A percentile compares a stretch with the other conserved stretches of the same genome.
Evolutionary conservation across 2,329 filamentous ascomycete species (phyloP).

Genomic region (Gremmenia infestans): DNA sequence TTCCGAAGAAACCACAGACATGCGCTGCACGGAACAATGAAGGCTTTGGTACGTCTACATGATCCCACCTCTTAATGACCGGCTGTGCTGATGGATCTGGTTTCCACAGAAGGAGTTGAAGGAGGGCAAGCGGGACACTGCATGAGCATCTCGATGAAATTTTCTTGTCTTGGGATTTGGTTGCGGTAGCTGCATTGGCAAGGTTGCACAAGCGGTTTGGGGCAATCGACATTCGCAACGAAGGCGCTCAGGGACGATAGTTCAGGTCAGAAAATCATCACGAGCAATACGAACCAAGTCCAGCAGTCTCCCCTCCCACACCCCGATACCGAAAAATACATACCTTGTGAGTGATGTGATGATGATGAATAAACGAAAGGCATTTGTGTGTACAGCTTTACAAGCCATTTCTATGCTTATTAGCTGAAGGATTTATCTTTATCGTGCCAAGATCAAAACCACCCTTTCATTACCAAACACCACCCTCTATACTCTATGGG

Average conservation of each 20-base stretch:
- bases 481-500: slow-evolving; percentile 43
- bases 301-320: slow-evolving; percentile 2
- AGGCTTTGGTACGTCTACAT: slow-evolving; percentile 74
- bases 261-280: slow-evolving; percentile 25
- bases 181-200: slow-evolving; percentile 27
- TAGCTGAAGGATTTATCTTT: slow-evolving; percentile 45
- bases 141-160: slow-evolving; percentile 47
- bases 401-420: slow-evolving; percentile 37
- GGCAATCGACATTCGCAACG: slow-evolving; percentile 19
- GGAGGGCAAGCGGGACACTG: slow-evolving; percentile 89
- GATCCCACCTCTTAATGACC: background rate
- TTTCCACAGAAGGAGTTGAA: slow-evolving; percentile 82
- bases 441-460: slow-evolving; percentile 42
- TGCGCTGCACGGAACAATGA: slow-evolving; percentile 98
- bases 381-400: slow-evolving; percentile 50
- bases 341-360: slow-evolving; percentile 9
- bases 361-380: slow-evolving; percentile 25
- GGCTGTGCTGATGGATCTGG: slow-evolving; percentile 9
- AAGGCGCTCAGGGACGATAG: slow-evolving; percentile 23
- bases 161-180: slow-evolving; percentile 24
- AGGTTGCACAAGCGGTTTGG: slow-evolving; percentile 20
- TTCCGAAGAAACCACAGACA: slow-evolving; percentile 99
- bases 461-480: slow-evolving; percentile 63
- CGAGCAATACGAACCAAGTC: slow-evolving; percentile 22
- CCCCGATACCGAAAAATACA: background rate